Evolutionary conservation across 2,329 filamentous ascomycete species (phyloP).

Genomic region (Clonostachys rhizophaga): DNA sequence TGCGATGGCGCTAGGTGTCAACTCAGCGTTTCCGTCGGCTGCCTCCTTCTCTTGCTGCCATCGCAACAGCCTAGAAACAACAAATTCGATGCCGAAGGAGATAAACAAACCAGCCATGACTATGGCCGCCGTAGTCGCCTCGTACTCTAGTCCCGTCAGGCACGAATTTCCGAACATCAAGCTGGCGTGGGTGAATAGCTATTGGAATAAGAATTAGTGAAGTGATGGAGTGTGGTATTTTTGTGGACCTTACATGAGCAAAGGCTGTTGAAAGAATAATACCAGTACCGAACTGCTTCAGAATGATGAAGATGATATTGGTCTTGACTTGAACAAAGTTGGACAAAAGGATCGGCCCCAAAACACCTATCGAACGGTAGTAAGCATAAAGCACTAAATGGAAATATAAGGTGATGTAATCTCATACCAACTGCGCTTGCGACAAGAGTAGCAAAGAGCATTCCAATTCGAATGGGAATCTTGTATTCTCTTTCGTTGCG

Average conservation of each 20-base stretch:
- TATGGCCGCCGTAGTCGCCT: slow-evolving; percentile 65
- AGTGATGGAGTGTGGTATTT: too few species aligned
- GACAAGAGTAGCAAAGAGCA: slow-evolving; percentile 66
- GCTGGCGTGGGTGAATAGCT: slow-evolving; percentile 68
- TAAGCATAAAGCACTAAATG: not conserved
- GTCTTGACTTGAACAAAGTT: slow-evolving; percentile 48
- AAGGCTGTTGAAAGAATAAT: slow-evolving; percentile 70
- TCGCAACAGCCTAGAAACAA: slow-evolving; percentile 54
- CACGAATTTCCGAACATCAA: slow-evolving; percentile 72
- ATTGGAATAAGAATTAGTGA: too few species aligned
- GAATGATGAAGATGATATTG: slow-evolving; percentile 48
- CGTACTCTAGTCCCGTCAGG: slow-evolving; percentile 60
- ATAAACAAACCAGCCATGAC: slow-evolving; percentile 71
- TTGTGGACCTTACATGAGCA: slow-evolving; percentile 47
- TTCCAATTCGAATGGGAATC: slow-evolving; percentile 61
- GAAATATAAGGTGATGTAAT: not conserved
- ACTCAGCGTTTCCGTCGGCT: slow-evolving; percentile 12
- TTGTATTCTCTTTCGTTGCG: slow-evolving; percentile 54
- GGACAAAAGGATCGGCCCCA: slow-evolving; percentile 59
- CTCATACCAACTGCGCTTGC: slow-evolving; percentile 58
- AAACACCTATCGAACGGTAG: slow-evolving; percentile 44
- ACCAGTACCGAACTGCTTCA: slow-evolving; percentile 73
- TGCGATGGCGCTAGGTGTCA: slow-evolving; percentile 15
- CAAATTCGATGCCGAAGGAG: slow-evolving; percentile 67
- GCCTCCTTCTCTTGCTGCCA: slow-evolving; percentile 20